A percentile compares a stretch with the other conserved stretches of the same genome.
Conservation (phyloP, 75 land plant species). For the Larix kaempferi region DNA sequence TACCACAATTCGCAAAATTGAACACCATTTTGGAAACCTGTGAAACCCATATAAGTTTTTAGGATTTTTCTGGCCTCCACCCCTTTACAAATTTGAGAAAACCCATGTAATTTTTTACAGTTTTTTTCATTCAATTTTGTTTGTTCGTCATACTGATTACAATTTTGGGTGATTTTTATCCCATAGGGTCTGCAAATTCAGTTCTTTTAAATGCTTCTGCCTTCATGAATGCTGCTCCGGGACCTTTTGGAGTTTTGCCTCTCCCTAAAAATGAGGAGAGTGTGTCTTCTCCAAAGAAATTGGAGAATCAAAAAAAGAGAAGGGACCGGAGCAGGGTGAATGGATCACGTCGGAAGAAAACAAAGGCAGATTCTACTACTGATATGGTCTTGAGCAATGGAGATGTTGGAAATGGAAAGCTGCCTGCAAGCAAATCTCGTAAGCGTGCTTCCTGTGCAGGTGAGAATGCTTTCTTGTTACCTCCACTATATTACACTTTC, state of each 20-base stretch:
- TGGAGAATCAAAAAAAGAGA: neutral
- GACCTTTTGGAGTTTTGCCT: neutral
- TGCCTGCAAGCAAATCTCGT: neutral
- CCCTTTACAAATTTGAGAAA: no score
- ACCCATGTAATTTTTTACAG: no score
- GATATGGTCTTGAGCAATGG: slow-evolving; percentile 2
- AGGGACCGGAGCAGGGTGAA: neutral
- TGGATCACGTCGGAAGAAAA: neutral
- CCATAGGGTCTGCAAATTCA: neutral
- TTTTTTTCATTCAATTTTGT: neutral
- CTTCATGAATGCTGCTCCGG: neutral
- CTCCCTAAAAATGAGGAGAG: neutral
- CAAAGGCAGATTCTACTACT: neutral
- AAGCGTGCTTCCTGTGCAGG: slow-evolving; percentile 1
- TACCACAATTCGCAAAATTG: neutral
- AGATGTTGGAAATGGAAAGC: neutral
- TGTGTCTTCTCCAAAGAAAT: neutral
- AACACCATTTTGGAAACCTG: neutral
- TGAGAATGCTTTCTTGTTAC: neutral
- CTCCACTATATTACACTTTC: neutral
- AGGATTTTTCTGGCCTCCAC: no score
- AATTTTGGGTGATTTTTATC: neutral
- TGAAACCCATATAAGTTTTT: neutral
- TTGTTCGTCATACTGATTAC: neutral
- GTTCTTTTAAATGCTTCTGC: neutral